Evolutionary conservation across 2,329 filamentous ascomycete genomes (phyloP).

Genomic region (Xylogone sp.): DNA sequence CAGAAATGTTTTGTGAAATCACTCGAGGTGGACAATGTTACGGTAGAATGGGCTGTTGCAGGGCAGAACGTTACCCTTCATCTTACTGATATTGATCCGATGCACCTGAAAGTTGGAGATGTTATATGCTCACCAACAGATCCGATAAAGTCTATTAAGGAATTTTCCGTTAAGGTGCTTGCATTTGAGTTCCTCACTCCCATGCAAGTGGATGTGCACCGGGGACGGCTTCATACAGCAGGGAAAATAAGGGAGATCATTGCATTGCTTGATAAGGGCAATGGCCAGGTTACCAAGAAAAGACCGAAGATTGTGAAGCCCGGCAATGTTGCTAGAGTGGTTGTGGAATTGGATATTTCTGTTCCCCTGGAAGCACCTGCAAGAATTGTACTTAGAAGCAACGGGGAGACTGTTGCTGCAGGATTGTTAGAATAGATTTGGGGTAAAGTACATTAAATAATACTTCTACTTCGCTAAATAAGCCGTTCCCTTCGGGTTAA

Average conservation of each 20-base stretch:
- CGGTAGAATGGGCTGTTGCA: conserved; percentile 84
- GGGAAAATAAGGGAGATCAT: conserved; percentile 70
- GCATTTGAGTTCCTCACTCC: conserved; percentile 89
- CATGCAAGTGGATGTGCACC: conserved; percentile 84
- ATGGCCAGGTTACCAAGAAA: conserved; percentile 73
- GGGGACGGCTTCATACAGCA: conserved; percentile 75
- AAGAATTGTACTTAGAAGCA: conserved; percentile 74
- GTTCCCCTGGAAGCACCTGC: conserved; percentile 78
- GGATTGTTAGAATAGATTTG: conserved; percentile 64
- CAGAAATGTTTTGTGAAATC: conserved; percentile 80
- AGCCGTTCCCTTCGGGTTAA: too few relatives aligned
- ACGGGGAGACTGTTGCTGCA: conserved; percentile 82
- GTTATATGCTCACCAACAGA: conserved; percentile 70
- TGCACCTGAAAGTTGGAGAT: conserved; percentile 79
- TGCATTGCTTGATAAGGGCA: conserved; percentile 74
- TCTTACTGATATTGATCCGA: conserved; percentile 77
- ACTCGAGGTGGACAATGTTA: conserved; percentile 70
- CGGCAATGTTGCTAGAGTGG: conserved; percentile 70
- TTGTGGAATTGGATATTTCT: conserved; percentile 68
- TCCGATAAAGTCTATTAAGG: conserved; percentile 67
- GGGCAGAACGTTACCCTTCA: conserved; percentile 87
- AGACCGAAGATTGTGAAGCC: conserved; percentile 81
- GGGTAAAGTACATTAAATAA: too few relatives aligned
- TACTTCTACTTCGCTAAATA: too few relatives aligned
- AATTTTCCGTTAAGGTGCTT: conserved; percentile 78